Percentiles rank a stretch among this genome's conserved stretches.
phyloP scores from a whole-genome alignment of 768 basidiomycete species.

The Macrolepiota albuminosa region DNA sequence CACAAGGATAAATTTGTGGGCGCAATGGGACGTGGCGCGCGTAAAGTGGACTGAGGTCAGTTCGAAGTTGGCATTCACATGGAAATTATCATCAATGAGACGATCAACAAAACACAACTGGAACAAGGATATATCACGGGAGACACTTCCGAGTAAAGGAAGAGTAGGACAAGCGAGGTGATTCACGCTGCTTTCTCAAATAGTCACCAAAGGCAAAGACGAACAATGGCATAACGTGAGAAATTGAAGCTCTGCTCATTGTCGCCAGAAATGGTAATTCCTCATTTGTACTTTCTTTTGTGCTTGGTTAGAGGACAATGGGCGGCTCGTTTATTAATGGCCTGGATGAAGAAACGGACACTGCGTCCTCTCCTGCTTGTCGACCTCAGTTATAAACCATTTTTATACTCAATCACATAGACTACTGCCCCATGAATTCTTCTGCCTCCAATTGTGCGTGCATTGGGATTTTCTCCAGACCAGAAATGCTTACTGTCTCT shows the following conservation, averaged over 20 bases:
- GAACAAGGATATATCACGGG: neutral
- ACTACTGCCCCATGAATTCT: conserved; percentile 21
- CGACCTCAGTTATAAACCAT: conserved; percentile 10
- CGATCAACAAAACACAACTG: neutral
- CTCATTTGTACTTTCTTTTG: conserved; percentile 20
- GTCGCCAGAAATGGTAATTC: conserved; percentile 23
- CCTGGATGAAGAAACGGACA: conserved; percentile 15
- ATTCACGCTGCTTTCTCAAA: no score
- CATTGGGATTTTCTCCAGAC: neutral
- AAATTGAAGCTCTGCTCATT: conserved; percentile 13
- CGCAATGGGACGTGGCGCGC: neutral
- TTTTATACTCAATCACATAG: conserved; percentile 12
- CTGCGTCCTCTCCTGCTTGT: conserved; percentile 11
- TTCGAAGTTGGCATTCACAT: neutral
- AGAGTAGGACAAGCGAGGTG: no score
- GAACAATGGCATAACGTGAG: conserved; percentile 4
- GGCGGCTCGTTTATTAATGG: conserved; percentile 6
- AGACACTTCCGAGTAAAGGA: neutral
- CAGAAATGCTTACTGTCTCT: neutral
- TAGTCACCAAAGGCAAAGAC: no score
- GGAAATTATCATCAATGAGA: neutral
- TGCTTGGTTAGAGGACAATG: conserved; percentile 17
- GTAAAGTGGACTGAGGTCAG: neutral
- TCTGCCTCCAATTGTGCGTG: conserved; percentile 26
- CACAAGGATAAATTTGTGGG: neutral